Evolutionary conservation across 345 rosid genomes (phyloP), one percentile per base, ranked within the genome.

Genomic region (Abelmoschus esculentus): DNA sequence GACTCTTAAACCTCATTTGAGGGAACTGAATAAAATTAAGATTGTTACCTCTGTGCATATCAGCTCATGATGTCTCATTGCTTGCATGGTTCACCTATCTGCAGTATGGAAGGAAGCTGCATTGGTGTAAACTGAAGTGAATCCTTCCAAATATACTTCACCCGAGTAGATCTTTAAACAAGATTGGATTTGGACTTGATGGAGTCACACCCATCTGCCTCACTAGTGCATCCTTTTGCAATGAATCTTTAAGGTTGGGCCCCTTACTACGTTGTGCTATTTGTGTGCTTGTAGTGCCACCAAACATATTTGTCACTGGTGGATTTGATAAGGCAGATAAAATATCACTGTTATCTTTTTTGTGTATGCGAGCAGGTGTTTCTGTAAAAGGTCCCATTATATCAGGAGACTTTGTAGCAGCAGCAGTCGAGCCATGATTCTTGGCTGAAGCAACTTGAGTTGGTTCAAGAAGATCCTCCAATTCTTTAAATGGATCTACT

Each of bases 191-290:
- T 76, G 82, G 96, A 80, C 85, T 86, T 11, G 80, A 70, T 61
- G 98, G 96, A 61, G 73, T 89, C 53, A 92, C 96, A 29, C 98
- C 98, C 93, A 90, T 86, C 80, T 90, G 92, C 85, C 98, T 89
- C 46, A 89, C 89, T 26, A 83, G 88, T 12, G 98, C 90, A 61
- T 93, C 98, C 83, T 87, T 93, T 78, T 87, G 89, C 71, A 93
- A 76, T 14, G 93, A 71, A 60, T 87, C 86, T 81, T 83, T 87
- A 6, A 68, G 70, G 76, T 84, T 87, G 53, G 96, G 44, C 96
- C 96, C 26, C 77, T 93, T 93, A 13, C 80, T 70, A 46, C 69
- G 49, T 78, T 80, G 87, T 28, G 75, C 46, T 6, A 60, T n/a
- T 2, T 50, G 76, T 4, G 71, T 47, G 58, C 26, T 67, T 69